A percentile compares a stretch with the other conserved stretches of the same genome.
These are phyloP conservation scores for Eutrema yunnanense DNA, from an alignment of 345 rosid species.

Conservation along the genomic window DNA sequence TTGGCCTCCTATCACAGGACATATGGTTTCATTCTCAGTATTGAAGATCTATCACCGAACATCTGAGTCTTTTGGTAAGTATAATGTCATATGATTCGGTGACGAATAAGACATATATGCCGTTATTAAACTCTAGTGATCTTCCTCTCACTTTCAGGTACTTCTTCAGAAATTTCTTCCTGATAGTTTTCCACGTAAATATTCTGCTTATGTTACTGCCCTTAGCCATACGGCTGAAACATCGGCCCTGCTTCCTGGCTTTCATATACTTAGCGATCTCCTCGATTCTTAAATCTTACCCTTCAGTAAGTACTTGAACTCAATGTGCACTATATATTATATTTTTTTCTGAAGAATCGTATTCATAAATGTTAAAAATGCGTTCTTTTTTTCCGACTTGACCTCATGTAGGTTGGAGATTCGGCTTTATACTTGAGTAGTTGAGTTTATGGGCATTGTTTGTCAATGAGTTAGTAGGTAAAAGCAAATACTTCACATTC, in stretches of 20 bases:
- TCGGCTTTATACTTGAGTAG: slow-evolving; percentile 49
- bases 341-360: background rate
- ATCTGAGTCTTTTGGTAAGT: slow-evolving; percentile 88
- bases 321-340: background rate
- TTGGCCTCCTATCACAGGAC: slow-evolving; percentile 49
- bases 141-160: slow-evolving; percentile 59
- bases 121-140: background rate
- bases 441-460: slow-evolving; percentile 76
- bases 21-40: slow-evolving; percentile 86
- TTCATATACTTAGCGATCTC: slow-evolving; percentile 73
- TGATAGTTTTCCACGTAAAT: slow-evolving; percentile 83
- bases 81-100: background rate
- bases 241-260: slow-evolving; percentile 91
- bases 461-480: slow-evolving; percentile 79
- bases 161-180: slow-evolving; percentile 84
- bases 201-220: slow-evolving; percentile 79
- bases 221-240: slow-evolving; percentile 74
- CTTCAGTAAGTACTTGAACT: slow-evolving; percentile 59
- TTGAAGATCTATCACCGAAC: slow-evolving; percentile 93
- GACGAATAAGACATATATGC: background rate
- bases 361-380: background rate
- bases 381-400: background rate
- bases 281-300: slow-evolving; percentile 87
- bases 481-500: slow-evolving; percentile 12
- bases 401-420: slow-evolving; percentile 71